phyloP scores from a whole-genome alignment of 2,329 filamentous ascomycete genomes.

The Fusarium subglutinans region DNA sequence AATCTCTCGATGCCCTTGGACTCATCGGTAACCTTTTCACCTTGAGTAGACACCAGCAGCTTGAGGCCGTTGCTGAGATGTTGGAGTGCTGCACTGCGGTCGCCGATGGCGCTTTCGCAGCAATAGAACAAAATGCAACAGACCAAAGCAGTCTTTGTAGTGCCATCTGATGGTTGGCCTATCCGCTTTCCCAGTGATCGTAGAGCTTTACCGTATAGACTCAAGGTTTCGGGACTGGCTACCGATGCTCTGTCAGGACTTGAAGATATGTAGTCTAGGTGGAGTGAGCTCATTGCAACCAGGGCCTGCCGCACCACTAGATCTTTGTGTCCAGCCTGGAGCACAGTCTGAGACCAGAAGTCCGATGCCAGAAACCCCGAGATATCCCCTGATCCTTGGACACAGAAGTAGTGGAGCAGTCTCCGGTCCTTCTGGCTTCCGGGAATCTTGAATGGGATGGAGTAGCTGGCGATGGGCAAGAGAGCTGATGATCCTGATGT shows the following conservation, averaged over 20 bases:
- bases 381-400: constrained; percentile 2
- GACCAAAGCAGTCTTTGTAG: not conserved
- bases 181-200: not conserved
- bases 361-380: constrained; percentile 4
- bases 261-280: constrained; percentile 1
- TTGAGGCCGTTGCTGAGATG: constrained; percentile 2
- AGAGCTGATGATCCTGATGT: not conserved
- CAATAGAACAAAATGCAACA: constrained; percentile 17
- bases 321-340: constrained; percentile 4
- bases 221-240: not conserved
- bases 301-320: constrained; percentile 1
- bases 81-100: not conserved
- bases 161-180: not conserved
- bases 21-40: not conserved
- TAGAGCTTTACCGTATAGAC: not conserved
- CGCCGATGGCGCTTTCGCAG: constrained; percentile 4
- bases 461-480: not conserved
- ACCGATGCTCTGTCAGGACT: not conserved
- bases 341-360: constrained; percentile 8
- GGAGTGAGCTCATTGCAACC: constrained; percentile 13
- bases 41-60: not conserved
- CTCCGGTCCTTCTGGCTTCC: constrained; percentile 8
- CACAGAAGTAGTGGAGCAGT: constrained; percentile 14
- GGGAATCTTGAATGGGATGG: constrained; percentile 6
- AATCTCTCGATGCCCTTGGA: not conserved